Evolutionary conservation across 352 stramenopile genomes (phyloP).

Genomic region (Globisporangium megalacanthum): DNA sequence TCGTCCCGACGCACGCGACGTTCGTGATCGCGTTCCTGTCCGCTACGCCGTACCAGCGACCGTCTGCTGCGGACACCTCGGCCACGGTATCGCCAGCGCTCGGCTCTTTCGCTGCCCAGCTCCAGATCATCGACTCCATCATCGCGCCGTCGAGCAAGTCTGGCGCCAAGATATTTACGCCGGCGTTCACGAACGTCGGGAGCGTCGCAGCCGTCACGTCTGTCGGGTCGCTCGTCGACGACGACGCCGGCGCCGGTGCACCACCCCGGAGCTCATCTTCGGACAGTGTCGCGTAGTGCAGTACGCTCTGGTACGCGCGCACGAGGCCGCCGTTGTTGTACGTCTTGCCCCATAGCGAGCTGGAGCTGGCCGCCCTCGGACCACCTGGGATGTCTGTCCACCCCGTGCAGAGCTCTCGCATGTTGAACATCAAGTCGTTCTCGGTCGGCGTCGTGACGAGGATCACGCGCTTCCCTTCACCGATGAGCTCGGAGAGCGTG

Average conservation of each 20-base stretch:
- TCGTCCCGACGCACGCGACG: constrained; percentile 53
- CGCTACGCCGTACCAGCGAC: constrained; percentile 45
- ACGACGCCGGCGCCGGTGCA: constrained; percentile 4
- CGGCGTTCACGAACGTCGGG: constrained; percentile 37
- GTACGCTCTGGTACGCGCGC: constrained; percentile 36
- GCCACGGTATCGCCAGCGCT: constrained; percentile 27
- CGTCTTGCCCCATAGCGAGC: constrained; percentile 36
- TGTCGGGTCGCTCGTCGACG: constrained; percentile 18
- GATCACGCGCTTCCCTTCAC: constrained; percentile 45
- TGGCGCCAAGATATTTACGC: constrained; percentile 55
- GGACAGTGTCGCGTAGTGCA: constrained; percentile 50
- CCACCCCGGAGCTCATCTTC: constrained; percentile 23
- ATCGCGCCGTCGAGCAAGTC: constrained; percentile 45
- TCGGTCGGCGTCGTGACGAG: constrained; percentile 33
- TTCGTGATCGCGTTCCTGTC: constrained; percentile 34
- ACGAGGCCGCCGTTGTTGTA: constrained; percentile 43
- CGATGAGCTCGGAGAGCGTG: constrained; percentile 40
- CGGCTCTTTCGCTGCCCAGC: constrained; percentile 50
- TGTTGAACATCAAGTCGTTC: constrained; percentile 59
- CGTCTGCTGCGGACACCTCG: constrained; percentile 41
- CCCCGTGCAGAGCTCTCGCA: constrained; percentile 35
- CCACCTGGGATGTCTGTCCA: constrained; percentile 33
- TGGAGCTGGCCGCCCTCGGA: constrained; percentile 14
- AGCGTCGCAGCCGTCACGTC: constrained; percentile 33
- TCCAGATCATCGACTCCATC: constrained; percentile 58